Conservation (phyloP, 208 protist species). For the Crithidia sp. region DNA sequence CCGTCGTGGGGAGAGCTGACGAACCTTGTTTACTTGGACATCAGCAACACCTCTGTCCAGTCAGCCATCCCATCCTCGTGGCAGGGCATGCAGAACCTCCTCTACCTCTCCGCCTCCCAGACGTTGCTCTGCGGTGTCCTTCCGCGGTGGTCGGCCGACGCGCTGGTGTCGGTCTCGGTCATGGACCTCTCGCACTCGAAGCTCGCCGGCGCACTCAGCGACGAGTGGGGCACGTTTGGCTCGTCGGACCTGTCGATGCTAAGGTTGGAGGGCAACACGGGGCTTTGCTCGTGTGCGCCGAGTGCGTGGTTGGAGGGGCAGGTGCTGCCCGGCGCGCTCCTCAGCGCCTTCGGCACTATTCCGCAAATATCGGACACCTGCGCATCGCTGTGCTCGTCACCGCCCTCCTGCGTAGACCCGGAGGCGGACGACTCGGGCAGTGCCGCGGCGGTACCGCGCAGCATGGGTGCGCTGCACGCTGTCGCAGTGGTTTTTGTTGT, state of each 20-base stretch:
- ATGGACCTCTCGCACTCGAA: constrained; percentile 4
- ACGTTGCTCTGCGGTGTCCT: constrained; percentile 10
- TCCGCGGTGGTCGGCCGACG: constrained; percentile 5
- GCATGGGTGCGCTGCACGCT: neutral
- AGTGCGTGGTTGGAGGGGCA: neutral
- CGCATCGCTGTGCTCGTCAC: constrained; percentile 1
- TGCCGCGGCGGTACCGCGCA: neutral
- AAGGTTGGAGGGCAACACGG: constrained; percentile 6
- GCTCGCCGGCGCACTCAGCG: constrained; percentile 6
- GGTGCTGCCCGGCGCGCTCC: neutral
- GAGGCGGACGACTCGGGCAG: neutral
- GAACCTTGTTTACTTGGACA: constrained; percentile 7
- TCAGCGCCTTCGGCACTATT: constrained; percentile 11
- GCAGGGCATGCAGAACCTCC: constrained; percentile 17
- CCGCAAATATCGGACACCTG: constrained; percentile 5
- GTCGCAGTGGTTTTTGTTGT: neutral
- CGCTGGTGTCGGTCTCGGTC: constrained; percentile 4
- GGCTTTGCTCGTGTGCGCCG: constrained; percentile 12
- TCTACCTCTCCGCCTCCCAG: neutral
- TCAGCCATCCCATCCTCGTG: constrained; percentile 3
- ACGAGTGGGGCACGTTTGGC: constrained; percentile 11
- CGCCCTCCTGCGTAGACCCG: constrained; percentile 2
- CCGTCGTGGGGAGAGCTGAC: constrained; percentile 15
- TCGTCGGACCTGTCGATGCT: neutral
- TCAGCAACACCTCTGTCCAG: constrained; percentile 15